phyloP scores from a whole-genome alignment of 352 stramenopile genomes.

The Pythium guiyangense region DNA sequence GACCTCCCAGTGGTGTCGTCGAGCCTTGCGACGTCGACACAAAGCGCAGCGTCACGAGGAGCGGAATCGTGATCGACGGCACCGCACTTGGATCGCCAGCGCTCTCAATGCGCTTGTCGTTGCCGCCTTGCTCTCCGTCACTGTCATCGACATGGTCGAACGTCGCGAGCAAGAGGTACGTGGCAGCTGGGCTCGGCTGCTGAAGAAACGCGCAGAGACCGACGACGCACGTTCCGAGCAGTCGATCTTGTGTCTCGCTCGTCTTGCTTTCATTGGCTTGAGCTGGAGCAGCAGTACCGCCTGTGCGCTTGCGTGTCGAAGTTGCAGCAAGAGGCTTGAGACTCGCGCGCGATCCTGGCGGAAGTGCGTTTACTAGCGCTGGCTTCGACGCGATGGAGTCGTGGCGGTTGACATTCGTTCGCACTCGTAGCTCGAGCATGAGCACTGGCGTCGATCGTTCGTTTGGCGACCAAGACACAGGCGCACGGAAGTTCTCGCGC shows the following conservation, averaged over 20 bases:
- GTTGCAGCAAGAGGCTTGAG: background rate
- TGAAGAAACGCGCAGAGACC: constrained; percentile 7
- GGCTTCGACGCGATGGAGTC: background rate
- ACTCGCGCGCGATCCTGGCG: background rate
- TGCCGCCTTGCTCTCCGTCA: background rate
- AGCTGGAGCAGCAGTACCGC: background rate
- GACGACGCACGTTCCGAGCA: background rate
- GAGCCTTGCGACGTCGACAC: background rate
- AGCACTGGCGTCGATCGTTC: constrained; percentile 3
- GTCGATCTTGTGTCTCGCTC: background rate
- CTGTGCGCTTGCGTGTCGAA: background rate
- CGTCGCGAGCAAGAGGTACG: constrained; percentile 4
- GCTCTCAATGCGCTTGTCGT: background rate
- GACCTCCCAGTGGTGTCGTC: too few species aligned
- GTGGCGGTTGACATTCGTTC: background rate
- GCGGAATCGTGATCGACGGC: background rate
- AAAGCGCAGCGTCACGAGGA: constrained; percentile 5
- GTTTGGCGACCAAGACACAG: constrained; percentile 9
- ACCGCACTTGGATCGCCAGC: too few species aligned
- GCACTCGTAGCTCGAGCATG: background rate
- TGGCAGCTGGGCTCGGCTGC: background rate
- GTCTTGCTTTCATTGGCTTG: too few species aligned
- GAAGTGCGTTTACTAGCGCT: background rate
- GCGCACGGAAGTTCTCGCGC: constrained; percentile 3
- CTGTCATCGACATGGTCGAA: background rate